Evolutionary conservation across 2,329 filamentous ascomycete genomes (phyloP).

Genomic region (Elsinoe australis): DNA sequence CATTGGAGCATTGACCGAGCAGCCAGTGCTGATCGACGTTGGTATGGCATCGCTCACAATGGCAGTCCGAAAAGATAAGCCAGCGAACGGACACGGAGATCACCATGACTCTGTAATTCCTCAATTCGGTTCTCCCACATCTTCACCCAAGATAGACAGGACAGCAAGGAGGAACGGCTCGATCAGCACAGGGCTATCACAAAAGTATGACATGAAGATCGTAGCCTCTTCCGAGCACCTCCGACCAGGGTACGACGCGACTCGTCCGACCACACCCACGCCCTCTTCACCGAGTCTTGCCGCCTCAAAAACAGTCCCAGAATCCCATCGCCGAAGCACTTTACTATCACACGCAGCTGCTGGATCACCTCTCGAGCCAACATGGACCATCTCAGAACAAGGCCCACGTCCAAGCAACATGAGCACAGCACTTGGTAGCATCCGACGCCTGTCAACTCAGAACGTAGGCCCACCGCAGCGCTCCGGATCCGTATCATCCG

Average conservation of each 20-base stretch:
- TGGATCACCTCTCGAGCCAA: slow-evolving; percentile 20
- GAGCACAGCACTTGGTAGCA: slow-evolving; percentile 33
- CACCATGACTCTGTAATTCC: not conserved
- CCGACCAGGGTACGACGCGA: slow-evolving; percentile 43
- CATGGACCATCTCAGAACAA: slow-evolving; percentile 25
- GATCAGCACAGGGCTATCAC: slow-evolving; percentile 39
- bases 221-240: slow-evolving; percentile 71
- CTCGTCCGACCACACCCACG: slow-evolving; percentile 24
- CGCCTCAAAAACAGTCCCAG: slow-evolving; percentile 25
- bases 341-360: slow-evolving; percentile 22
- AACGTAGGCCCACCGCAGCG: slow-evolving; percentile 17
- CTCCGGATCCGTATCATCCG: slow-evolving; percentile 21
- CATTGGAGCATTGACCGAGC: slow-evolving; percentile 82
- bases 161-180: slow-evolving; percentile 35
- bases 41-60: slow-evolving; percentile 86
- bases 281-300: slow-evolving; percentile 27
- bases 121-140: slow-evolving; percentile 22
- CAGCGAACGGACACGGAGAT: slow-evolving; percentile 19
- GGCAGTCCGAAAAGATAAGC: slow-evolving; percentile 56
- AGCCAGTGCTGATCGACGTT: slow-evolving; percentile 85
- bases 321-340: slow-evolving; percentile 26
- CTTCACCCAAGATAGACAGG: slow-evolving; percentile 19
- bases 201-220: slow-evolving; percentile 65
- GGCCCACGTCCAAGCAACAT: slow-evolving; percentile 30
- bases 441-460: slow-evolving; percentile 32